Evolutionary conservation across 2,329 filamentous ascomycete genomes (phyloP).

Genomic region (Phaeosphaeriaceae sp.): DNA sequence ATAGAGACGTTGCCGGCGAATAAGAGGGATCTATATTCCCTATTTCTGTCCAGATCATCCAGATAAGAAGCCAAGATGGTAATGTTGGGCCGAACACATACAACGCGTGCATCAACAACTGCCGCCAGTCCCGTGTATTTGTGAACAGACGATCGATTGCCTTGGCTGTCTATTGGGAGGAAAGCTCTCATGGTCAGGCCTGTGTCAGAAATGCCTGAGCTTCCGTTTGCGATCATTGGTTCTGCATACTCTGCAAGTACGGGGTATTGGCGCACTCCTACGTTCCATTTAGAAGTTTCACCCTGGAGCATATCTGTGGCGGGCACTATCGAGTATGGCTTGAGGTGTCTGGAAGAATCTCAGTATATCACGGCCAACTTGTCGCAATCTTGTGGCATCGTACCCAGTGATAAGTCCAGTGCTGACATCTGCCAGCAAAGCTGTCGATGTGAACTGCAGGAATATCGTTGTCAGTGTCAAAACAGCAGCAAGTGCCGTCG

Average conservation of each 20-base stretch:
- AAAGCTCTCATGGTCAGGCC: background rate
- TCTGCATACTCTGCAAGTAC: background rate
- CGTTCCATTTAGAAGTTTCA: background rate
- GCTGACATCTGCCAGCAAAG: too few relatives aligned
- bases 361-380: too few relatives aligned
- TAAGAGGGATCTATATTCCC: background rate
- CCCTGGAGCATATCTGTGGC: too few relatives aligned
- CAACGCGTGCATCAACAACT: background rate
- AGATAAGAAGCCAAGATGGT: background rate
- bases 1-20: background rate
- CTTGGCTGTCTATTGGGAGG: background rate
- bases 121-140: background rate
- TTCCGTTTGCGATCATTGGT: background rate
- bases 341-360: too few relatives aligned
- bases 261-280: background rate
- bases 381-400: too few relatives aligned
- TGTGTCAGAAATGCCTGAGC: background rate
- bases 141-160: background rate
- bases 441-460: too few relatives aligned
- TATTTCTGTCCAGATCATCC: background rate
- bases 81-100: background rate
- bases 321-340: too few relatives aligned
- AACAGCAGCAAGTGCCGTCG: too few relatives aligned
- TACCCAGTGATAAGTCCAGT: too few relatives aligned
- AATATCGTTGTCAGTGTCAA: too few relatives aligned